These are phyloP conservation scores for Huntiella abstrusa DNA, from an alignment of 2,329 filamentous ascomycete species.

Conservation along the genomic window DNA sequence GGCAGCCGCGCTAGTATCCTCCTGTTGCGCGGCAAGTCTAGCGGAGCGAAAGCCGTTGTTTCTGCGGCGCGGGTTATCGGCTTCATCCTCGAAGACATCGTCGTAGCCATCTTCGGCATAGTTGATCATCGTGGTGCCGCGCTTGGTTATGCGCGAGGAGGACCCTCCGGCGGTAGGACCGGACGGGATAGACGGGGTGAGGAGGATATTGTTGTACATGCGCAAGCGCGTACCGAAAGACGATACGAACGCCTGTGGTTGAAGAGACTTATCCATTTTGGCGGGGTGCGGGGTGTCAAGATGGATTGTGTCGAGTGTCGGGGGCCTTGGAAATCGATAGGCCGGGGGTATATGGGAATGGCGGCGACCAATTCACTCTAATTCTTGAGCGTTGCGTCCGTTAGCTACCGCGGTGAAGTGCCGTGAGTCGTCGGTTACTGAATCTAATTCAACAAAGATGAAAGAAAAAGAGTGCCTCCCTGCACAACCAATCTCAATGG, in stretches of 20 bases:
- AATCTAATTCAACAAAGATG: too few relatives aligned
- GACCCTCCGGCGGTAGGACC: conserved; percentile 39
- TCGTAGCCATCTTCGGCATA: conserved; percentile 95
- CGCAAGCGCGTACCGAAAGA: conserved; percentile 83
- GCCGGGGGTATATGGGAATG: too few relatives aligned
- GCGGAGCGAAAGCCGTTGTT: conserved; percentile 71
- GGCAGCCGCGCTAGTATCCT: conserved; percentile 36
- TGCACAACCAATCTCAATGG: too few relatives aligned
- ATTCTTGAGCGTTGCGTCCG: too few relatives aligned
- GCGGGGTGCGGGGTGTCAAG: background rate
- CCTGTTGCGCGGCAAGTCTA: conserved; percentile 32
- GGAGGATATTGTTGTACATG: conserved; percentile 76
- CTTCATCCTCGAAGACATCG: conserved; percentile 50
- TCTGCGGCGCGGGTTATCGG: conserved; percentile 56
- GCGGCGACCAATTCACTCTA: too few relatives aligned
- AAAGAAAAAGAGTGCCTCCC: too few relatives aligned
- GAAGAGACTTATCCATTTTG: conserved; percentile 8
- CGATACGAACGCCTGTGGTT: conserved; percentile 73
- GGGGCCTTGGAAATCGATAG: too few relatives aligned
- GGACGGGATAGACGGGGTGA: conserved; percentile 65
- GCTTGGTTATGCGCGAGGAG: conserved; percentile 74
- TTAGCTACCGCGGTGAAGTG: too few relatives aligned
- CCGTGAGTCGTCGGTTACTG: too few relatives aligned
- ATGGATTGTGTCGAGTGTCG: background rate
- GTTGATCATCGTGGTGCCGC: conserved; percentile 90